These are phyloP conservation scores for Xerophyta viscosa DNA, from an alignment of 106 monocot species.

Conservation along the genomic window DNA sequence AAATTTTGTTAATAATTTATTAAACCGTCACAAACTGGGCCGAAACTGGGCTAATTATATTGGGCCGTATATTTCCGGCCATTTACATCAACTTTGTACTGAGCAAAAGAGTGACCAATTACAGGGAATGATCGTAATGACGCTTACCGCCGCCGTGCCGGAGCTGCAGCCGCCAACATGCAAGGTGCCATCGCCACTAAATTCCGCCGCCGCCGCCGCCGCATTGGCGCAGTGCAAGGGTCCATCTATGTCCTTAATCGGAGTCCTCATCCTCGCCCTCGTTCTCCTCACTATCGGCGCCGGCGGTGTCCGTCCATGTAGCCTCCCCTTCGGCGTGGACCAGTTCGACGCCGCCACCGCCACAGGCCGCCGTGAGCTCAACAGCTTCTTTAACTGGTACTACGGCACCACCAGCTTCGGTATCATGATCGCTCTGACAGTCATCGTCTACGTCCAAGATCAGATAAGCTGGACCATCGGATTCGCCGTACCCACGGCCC, in stretches of 20 bases:
- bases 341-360: conserved; percentile 73
- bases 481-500: conserved; percentile 43
- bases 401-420: conserved; percentile 68
- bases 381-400: conserved; percentile 96
- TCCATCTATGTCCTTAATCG: conserved; percentile 14
- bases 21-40: too few species aligned
- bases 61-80: too few species aligned
- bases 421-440: conserved; percentile 56
- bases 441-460: conserved; percentile 79
- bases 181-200: background rate
- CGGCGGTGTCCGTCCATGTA: conserved; percentile 40
- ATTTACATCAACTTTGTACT: too few species aligned
- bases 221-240: conserved; percentile 17
- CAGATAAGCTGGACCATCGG: conserved; percentile 70
- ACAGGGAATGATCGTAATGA: conserved; percentile 51
- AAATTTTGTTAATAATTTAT: too few species aligned
- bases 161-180: conserved; percentile 24
- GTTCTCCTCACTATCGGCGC: conserved; percentile 23
- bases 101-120: too few species aligned
- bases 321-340: conserved; percentile 78
- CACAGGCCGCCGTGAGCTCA: conserved; percentile 48
- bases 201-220: background rate
- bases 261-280: conserved; percentile 26
- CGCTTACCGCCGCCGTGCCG: conserved; percentile 27
- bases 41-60: too few species aligned